Evolutionary conservation across 805 yeast species (phyloP), one percentile per base, ranked within the genome.

Genomic region (Peterozyma toletana): DNA sequence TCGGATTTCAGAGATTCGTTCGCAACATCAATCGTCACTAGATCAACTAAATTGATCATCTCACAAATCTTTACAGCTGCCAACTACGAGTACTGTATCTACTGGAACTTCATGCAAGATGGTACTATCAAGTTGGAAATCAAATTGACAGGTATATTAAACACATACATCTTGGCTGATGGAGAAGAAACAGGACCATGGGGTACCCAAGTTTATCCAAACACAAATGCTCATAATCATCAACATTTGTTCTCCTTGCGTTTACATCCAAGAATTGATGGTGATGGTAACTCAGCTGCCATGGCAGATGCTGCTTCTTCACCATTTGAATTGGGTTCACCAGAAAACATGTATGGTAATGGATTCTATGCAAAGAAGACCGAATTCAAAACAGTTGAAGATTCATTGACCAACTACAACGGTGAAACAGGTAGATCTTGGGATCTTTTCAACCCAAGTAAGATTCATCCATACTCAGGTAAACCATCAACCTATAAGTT

Each of bases 41-140:
- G 95, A 67, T 84, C 88, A 41, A 80, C 83, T 53, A 80, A 75
- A 62, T 73, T 85, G 62, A 73, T 84, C 47, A 68, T 86, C 45
- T 83, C 90, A 18, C 91, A 85, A 66, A 82, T 85, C 58, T 85
- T 85, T 68, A 85, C 95, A 40, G 91, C 91, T 54, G 88, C 90
- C 40, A 85, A 86, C 72, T 83, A 83, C 60, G 95, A 85, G 68
- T 85, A 85, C 71, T 82, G 89, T 66, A 69, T 85, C 59, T 85
- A 85, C 72, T 85, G 89, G 88, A 78, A 71, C 51, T 81, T 85
- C 67, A 75, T 83, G 70, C 89, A 84, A 68, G 93, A 84, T 62
- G 95, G 91, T 59, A 78, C 88, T 39, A 82, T 85, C 64, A 83
- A 81, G 66, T 71, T 85, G 53, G 93, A 85, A 59, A 71, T 85